Evolutionary conservation across 2,329 filamentous ascomycete genomes (phyloP).

Genomic region (Tolypocladium ophioglossoides): DNA sequence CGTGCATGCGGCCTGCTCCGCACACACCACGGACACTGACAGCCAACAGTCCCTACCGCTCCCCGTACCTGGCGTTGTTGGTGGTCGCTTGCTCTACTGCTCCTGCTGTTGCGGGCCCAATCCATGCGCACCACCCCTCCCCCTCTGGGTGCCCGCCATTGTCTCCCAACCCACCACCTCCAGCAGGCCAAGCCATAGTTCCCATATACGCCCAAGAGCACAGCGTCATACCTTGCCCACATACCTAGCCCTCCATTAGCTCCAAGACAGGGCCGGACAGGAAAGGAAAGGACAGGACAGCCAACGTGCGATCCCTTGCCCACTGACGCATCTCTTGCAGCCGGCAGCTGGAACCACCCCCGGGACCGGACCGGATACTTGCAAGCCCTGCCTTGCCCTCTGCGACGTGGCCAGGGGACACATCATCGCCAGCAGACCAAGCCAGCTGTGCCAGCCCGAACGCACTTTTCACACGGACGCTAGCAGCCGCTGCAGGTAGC

Average conservation of each 20-base stretch:
- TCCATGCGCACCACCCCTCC: conserved; percentile 2
- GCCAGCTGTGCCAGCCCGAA: conserved; percentile 45
- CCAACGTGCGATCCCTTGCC: conserved; percentile 11
- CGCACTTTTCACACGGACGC: conserved; percentile 48
- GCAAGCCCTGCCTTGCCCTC: conserved; percentile 38
- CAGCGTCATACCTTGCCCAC: conserved; percentile 19
- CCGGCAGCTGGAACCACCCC: conserved; percentile 32
- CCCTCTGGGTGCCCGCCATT: conserved; percentile 3
- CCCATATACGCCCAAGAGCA: conserved; percentile 5
- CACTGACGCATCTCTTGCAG: conserved; percentile 45
- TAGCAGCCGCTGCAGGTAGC: conserved; percentile 56
- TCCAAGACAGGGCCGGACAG: conserved; percentile 17
- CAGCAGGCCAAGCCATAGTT: background rate
- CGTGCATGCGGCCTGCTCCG: conserved; percentile 3
- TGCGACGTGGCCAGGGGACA: conserved; percentile 51
- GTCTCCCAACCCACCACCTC: conserved; percentile 7
- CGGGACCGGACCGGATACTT: conserved; percentile 17
- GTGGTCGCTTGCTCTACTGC: background rate
- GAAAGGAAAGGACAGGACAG: background rate
- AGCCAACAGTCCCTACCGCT: background rate
- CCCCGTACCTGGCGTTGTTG: conserved; percentile 1
- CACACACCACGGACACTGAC: conserved; percentile 2
- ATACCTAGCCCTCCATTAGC: background rate
- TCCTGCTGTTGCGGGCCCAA: conserved; percentile 2
- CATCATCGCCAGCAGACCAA: conserved; percentile 38